Evolutionary conservation across 2,329 filamentous ascomycete species (phyloP), one percentile per base, ranked within the genome.

Genomic region (Sclerotinia glacialis): DNA sequence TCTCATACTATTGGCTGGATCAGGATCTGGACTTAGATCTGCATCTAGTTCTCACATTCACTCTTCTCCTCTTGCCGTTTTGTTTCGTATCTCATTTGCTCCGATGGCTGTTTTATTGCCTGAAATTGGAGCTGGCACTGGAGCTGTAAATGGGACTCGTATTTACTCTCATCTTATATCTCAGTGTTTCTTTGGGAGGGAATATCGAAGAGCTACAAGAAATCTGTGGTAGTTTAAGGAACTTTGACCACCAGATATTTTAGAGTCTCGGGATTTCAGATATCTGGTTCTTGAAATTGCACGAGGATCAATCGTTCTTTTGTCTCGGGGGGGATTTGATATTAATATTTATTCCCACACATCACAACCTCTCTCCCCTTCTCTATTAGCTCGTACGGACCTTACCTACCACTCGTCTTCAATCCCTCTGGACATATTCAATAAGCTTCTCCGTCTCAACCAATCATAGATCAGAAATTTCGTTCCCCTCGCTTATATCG

Each of bases 1-100:
- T 52, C 49, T 52, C 28, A 52, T 52, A 52, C 8, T 52, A 52
- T 52, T 52, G 49, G 49, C 49, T 52, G 26, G 16, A 28, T 31
- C 49, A 52, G 28, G 49, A 31, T 16, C 16, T 28, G 49, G 16
- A 16, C 26, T 7, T 31, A 16, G 11, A 52, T 16, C 49, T 7
- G 31, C 31, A 31, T 31, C 31, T 31, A 31, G 5, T 31, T 31
- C 4, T 31, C n/a, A n/a, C 31, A 31, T 31, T 31, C 31, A 31
- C 31, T 31, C 31, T 31, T 31, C 31, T 31, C 31, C 7, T 31
- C 31, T 31, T 6, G 7, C 31, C 7, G 31, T 31, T 31, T 52
- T 52, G 49, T 52, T 52, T 16, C 49, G 31, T 52, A 26, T 52
- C 49, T 52, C 28, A 21, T 52, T 26, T 23, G 28, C 28, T 28